phyloP scores from a whole-genome alignment of 2,329 filamentous ascomycete genomes.

The Cladosporium sp. region DNA sequence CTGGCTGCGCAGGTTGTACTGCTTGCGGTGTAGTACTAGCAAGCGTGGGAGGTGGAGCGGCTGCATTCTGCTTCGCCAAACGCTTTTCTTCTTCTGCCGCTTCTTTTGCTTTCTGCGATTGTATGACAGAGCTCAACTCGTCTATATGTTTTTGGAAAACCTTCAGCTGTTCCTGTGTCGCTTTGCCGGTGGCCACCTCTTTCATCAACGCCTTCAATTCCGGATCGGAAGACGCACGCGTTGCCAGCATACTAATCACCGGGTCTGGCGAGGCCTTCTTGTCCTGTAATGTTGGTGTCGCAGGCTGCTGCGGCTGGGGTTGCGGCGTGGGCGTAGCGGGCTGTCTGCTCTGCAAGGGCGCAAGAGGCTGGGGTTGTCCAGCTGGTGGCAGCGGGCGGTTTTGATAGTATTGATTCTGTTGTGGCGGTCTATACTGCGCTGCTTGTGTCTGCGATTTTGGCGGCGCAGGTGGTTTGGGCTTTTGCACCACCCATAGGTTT shows the following conservation, averaged over 20 bases:
- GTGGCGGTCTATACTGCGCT: slow-evolving; percentile 18
- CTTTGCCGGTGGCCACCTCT: slow-evolving; percentile 70
- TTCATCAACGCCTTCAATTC: slow-evolving; percentile 76
- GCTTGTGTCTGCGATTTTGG: slow-evolving; percentile 16
- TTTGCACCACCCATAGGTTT: slow-evolving; percentile 67
- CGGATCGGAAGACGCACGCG: slow-evolving; percentile 67
- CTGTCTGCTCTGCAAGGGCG: slow-evolving; percentile 11
- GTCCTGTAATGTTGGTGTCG: slow-evolving; percentile 17
- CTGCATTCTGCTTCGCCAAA: not conserved
- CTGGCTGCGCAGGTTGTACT: not conserved
- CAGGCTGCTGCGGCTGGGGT: slow-evolving; percentile 7
- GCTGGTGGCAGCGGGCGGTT: slow-evolving; percentile 18
- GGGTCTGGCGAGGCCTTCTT: slow-evolving; percentile 52
- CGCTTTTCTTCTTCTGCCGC: slow-evolving; percentile 6
- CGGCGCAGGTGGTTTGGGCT: slow-evolving; percentile 48
- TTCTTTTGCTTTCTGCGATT: slow-evolving; percentile 9
- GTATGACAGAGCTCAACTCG: slow-evolving; percentile 51
- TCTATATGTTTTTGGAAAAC: slow-evolving; percentile 79
- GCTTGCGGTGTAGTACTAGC: slow-evolving; percentile 6
- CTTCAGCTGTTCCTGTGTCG: slow-evolving; percentile 64
- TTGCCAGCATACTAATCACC: slow-evolving; percentile 74
- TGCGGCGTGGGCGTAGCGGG: slow-evolving; percentile 1
- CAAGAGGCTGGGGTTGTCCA: slow-evolving; percentile 12
- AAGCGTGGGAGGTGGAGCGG: not conserved
- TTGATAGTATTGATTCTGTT: slow-evolving; percentile 19